phyloP scores from a whole-genome alignment of 495 filamentous ascomycete genomes.

The Sporormia fimetaria region DNA sequence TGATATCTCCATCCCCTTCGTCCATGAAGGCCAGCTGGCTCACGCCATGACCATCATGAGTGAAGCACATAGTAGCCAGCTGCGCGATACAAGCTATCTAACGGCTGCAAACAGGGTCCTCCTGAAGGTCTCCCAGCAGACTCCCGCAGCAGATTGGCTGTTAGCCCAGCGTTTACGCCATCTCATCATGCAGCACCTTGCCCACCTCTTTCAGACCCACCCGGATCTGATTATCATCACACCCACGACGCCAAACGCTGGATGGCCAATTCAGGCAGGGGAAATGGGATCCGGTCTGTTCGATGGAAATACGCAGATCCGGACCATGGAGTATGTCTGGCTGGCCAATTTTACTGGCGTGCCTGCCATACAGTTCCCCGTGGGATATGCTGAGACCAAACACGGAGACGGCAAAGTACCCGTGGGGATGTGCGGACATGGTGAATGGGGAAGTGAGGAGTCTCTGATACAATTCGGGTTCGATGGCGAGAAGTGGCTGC shows the following conservation, averaged over 20 bases:
- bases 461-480: conserved; percentile 62
- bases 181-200: conserved; percentile 73
- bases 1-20: conserved; percentile 62
- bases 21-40: conserved; percentile 62
- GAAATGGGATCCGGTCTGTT: conserved; percentile 56
- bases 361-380: conserved; percentile 67
- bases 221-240: conserved; percentile 71
- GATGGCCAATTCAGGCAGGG: conserved; percentile 53
- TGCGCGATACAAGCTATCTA: conserved; percentile 39
- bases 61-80: conserved; percentile 21
- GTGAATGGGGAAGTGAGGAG: conserved; percentile 81
- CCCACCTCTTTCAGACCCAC: conserved; percentile 55
- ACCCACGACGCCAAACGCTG: conserved; percentile 65
- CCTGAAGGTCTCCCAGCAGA: conserved; percentile 49
- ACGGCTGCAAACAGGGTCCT: conserved; percentile 66
- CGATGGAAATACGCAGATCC: conserved; percentile 59
- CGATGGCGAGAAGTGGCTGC: conserved; percentile 48
- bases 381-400: conserved; percentile 49
- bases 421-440: conserved; percentile 81
- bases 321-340: conserved; percentile 84
- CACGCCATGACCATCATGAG: conserved; percentile 71
- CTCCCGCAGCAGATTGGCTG: conserved; percentile 57
- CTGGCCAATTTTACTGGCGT: conserved; percentile 74
- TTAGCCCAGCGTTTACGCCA: conserved; percentile 63
- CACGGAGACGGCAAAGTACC: conserved; percentile 49